Conservation (phyloP, 208 protist species). For the Trypanosoma congolense region DNA sequence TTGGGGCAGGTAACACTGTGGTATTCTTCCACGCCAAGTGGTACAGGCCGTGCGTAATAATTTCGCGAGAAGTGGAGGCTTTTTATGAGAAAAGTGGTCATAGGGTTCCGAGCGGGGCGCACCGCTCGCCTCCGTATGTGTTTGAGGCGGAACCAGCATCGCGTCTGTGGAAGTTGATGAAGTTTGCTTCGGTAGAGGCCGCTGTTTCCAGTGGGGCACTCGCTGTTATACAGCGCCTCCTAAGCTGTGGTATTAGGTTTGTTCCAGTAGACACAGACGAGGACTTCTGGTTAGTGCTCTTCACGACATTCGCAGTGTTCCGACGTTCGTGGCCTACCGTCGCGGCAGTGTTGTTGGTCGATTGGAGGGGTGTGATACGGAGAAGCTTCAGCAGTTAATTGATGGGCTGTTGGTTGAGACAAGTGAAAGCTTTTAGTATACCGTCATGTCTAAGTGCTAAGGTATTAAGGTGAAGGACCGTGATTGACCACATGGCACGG, state of each 20-base stretch:
- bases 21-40: conserved; percentile 79
- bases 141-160: background rate
- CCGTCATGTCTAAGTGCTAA: too few species aligned
- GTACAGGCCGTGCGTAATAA: conserved; percentile 55
- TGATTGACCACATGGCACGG: too few species aligned
- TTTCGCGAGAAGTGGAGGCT: conserved; percentile 42
- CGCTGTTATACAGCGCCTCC: background rate
- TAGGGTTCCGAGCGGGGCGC: background rate
- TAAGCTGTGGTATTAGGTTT: conserved; percentile 21
- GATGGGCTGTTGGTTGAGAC: conserved; percentile 4
- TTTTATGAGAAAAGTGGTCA: background rate
- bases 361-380: conserved; percentile 57
- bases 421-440: too few species aligned
- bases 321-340: conserved; percentile 80
- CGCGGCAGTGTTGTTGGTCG: conserved; percentile 61
- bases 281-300: conserved; percentile 62
- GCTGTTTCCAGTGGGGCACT: background rate
- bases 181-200: background rate
- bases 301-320: conserved; percentile 81
- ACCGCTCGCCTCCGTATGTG: background rate
- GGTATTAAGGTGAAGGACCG: too few species aligned
- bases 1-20: conserved; percentile 25
- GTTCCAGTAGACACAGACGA: conserved; percentile 79
- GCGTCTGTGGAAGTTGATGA: background rate
- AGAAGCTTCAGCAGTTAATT: conserved; percentile 56